These are phyloP conservation scores for Melaleuca quinquenervia DNA, from an alignment of 345 rosid species.

Conservation along the genomic window DNA sequence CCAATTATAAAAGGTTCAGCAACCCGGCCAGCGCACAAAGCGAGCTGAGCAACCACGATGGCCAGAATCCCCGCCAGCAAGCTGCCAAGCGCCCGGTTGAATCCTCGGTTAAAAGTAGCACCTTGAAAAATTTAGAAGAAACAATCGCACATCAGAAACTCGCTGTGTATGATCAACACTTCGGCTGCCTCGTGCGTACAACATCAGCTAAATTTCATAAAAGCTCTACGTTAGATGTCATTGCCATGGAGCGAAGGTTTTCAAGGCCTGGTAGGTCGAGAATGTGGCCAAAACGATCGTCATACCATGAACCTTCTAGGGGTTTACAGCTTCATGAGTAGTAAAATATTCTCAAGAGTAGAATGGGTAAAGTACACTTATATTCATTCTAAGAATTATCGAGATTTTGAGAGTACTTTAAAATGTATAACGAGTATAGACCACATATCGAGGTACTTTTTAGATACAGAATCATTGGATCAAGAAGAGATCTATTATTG, in stretches of 20 bases:
- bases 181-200: not conserved
- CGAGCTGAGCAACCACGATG: conserved; percentile 27
- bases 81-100: conserved; percentile 64
- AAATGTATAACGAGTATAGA: not conserved
- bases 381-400: not conserved
- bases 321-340: not conserved
- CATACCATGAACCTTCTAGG: not conserved
- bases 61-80: conserved; percentile 53
- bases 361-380: not conserved
- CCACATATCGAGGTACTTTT: not conserved
- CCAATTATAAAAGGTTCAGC: conserved; percentile 55
- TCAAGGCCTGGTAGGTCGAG: not conserved
- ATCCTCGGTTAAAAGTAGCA: conserved; percentile 57
- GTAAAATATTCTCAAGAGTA: not conserved
- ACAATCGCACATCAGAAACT: not conserved
- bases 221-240: not conserved
- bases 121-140: conserved; percentile 17
- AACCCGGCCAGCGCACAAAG: conserved; percentile 22
- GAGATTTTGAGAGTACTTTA: not conserved
- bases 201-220: not conserved
- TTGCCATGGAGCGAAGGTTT: not conserved
- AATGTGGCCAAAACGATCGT: not conserved
- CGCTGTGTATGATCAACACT: not conserved
- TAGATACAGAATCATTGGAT: not conserved
- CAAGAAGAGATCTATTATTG: not conserved